Evolutionary conservation across 495 filamentous ascomycete species (phyloP).

Genomic region (Astrocystis sublimbata): DNA sequence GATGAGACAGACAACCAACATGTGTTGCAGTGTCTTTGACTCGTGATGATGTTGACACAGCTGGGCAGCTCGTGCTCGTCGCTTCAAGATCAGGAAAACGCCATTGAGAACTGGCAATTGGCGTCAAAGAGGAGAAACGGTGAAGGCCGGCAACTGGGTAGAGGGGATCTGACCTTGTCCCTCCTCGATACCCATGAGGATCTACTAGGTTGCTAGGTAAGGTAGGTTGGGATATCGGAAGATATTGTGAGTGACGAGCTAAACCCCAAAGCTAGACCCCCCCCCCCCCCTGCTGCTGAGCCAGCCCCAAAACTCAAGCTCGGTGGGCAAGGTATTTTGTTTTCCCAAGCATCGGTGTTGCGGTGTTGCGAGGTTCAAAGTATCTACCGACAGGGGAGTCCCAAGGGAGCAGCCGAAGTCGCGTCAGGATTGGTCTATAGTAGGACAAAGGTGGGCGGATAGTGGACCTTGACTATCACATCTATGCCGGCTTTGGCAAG

Average conservation of each 20-base stretch:
- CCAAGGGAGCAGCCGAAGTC: constrained; percentile 31
- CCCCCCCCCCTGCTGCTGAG: constrained; percentile 7
- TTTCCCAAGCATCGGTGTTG: constrained; percentile 10
- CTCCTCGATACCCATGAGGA: not conserved
- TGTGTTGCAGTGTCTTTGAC: not conserved
- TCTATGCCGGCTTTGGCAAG: constrained; percentile 13
- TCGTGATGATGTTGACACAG: not conserved
- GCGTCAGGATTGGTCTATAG: constrained; percentile 23
- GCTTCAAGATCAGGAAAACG: not conserved
- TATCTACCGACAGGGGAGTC: constrained; percentile 21
- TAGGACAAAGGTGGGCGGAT: constrained; percentile 21
- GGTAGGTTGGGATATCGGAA: too few relatives aligned
- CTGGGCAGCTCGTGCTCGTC: not conserved
- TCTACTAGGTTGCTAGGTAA: not conserved
- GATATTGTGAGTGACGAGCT: constrained; percentile 8
- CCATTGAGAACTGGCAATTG: constrained; percentile 4
- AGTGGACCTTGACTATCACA: not conserved
- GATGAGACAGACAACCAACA: not conserved
- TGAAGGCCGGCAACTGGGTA: not conserved
- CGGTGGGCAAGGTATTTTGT: constrained; percentile 26
- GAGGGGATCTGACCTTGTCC: not conserved
- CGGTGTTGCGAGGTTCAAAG: not conserved
- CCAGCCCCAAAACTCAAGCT: constrained; percentile 10
- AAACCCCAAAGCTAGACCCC: too few relatives aligned
- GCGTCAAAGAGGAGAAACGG: not conserved